A percentile compares a stretch with the other conserved stretches of the same genome.
Conservation (phyloP, 345 rosid genomes). For the Gossypium ekmanianum region DNA sequence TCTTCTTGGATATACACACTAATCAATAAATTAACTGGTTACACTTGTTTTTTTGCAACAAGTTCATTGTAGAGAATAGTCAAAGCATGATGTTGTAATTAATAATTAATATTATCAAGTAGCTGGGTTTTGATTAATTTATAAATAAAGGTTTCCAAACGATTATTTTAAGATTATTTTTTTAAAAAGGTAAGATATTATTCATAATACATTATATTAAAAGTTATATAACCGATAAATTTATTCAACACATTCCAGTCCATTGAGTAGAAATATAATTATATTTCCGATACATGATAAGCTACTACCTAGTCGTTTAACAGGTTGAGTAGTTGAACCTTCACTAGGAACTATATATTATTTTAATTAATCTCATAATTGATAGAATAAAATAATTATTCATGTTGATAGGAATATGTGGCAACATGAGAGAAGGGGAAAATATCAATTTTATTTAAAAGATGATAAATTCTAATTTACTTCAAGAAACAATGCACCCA, state of each 20-base stretch:
- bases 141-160: background rate
- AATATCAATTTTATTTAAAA: no score
- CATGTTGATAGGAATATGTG: background rate
- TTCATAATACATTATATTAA: no score
- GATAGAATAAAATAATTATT: background rate
- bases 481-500: no score
- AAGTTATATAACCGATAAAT: no score
- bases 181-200: no score
- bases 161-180: no score
- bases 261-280: no score
- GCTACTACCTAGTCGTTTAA: background rate
- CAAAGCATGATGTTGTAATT: background rate
- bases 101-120: background rate
- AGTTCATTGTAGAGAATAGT: constrained; percentile 4
- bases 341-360: background rate
- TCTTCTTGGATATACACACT: background rate
- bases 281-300: background rate
- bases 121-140: background rate
- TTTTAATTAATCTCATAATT: background rate
- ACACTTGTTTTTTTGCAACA: background rate
- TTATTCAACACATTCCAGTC: no score
- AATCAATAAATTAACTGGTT: background rate
- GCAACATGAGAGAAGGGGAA: no score
- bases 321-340: constrained; percentile 5
- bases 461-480: no score